phyloP scores from a whole-genome alignment of 2,329 filamentous ascomycete species.

The Helicocarpus griseus region DNA sequence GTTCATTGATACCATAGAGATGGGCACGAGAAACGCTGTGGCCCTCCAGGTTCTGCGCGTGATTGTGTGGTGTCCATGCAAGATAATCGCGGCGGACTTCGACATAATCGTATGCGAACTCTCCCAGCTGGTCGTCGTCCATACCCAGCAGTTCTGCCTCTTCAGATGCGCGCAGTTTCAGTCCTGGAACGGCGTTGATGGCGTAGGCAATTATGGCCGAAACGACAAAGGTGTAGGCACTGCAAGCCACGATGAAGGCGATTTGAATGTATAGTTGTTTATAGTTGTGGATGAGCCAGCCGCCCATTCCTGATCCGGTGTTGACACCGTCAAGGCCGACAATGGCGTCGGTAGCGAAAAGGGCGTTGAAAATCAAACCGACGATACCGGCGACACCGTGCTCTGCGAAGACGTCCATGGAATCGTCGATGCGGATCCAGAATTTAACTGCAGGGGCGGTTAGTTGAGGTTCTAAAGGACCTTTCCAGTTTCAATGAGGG shows the following conservation, averaged over 20 bases:
- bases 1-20: conserved; percentile 50
- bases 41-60: conserved; percentile 36
- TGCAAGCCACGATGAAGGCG: conserved; percentile 55
- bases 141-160: conserved; percentile 60
- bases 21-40: conserved; percentile 48
- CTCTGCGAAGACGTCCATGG: conserved; percentile 84
- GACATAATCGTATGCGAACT: conserved; percentile 45
- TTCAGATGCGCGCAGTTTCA: conserved; percentile 56
- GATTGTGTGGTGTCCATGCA: conserved; percentile 40
- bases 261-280: conserved; percentile 63
- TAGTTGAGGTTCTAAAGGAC: conserved; percentile 6
- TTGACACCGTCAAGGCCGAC: conserved; percentile 61
- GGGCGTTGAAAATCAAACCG: conserved; percentile 67
- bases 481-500: no score
- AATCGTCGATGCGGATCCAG: conserved; percentile 73
- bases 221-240: conserved; percentile 57
- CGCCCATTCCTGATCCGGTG: conserved; percentile 41
- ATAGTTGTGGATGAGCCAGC: conserved; percentile 63
- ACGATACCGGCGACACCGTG: conserved; percentile 77
- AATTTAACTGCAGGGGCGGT: conserved; percentile 47
- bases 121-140: conserved; percentile 43
- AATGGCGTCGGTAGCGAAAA: conserved; percentile 68
- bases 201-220: conserved; percentile 60
- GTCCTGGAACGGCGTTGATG: conserved; percentile 61
- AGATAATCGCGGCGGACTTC: conserved; percentile 43